Percentiles rank a stretch among this genome's conserved stretches.
Conservation (phyloP, 2,329 filamentous ascomycete genomes). For the Leptosphaerulina australis region DNA sequence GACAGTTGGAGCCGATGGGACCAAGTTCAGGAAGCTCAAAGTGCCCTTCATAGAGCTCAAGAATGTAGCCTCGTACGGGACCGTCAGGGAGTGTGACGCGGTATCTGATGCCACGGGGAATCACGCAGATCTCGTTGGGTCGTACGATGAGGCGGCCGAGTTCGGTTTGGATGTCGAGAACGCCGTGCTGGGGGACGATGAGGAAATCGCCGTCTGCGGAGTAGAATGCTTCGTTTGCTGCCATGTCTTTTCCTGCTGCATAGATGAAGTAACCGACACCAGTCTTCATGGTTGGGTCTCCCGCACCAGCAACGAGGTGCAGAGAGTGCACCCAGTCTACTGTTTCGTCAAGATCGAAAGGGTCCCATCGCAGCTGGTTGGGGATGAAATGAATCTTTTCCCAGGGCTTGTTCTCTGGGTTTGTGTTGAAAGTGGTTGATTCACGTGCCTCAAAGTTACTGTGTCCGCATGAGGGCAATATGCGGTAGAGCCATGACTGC, state of each 20-base stretch:
- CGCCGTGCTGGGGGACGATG: conserved; percentile 69
- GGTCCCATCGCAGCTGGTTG: conserved; percentile 81
- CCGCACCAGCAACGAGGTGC: conserved; percentile 76
- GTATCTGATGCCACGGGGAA: conserved; percentile 70
- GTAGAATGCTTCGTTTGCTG: conserved; percentile 76
- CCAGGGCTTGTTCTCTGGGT: conserved; percentile 56
- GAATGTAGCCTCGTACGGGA: conserved; percentile 68
- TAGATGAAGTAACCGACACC: conserved; percentile 83
- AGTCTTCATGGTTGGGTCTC: conserved; percentile 77
- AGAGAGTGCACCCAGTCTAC: conserved; percentile 73
- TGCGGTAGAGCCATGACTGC: conserved; percentile 65
- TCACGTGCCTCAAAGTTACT: conserved; percentile 59
- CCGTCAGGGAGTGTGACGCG: conserved; percentile 65
- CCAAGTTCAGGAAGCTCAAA: conserved; percentile 71
- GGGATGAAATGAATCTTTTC: conserved; percentile 74
- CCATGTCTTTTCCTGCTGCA: conserved; percentile 79
- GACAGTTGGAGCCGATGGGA: conserved; percentile 68
- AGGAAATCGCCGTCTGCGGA: conserved; percentile 75
- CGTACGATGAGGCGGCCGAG: conserved; percentile 68
- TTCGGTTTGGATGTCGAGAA: conserved; percentile 71
- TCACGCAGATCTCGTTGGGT: conserved; percentile 70
- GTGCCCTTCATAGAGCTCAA: conserved; percentile 69
- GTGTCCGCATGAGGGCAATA: conserved; percentile 64
- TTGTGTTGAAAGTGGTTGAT: conserved; percentile 57
- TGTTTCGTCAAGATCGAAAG: conserved; percentile 72